phyloP scores from a whole-genome alignment of 2,329 filamentous ascomycete genomes.

The Peltaster fructicola region DNA sequence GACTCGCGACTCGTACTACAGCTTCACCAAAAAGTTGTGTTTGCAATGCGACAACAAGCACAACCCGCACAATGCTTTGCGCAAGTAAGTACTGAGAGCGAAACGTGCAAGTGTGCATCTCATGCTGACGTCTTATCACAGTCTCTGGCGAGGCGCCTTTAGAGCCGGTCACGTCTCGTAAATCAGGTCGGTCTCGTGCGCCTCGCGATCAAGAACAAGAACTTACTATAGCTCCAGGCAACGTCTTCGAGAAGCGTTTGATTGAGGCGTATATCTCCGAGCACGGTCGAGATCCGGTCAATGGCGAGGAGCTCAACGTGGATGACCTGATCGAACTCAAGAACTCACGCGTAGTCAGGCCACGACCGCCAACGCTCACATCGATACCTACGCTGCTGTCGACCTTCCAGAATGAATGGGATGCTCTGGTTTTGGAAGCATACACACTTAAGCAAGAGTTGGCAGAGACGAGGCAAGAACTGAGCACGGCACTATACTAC shows the following conservation, averaged over 20 bases:
- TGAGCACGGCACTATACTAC: slow-evolving; percentile 86
- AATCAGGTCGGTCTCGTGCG: slow-evolving; percentile 50
- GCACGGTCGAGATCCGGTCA: slow-evolving; percentile 81
- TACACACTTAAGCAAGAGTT: slow-evolving; percentile 84
- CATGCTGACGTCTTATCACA: slow-evolving; percentile 22
- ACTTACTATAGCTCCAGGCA: slow-evolving; percentile 37
- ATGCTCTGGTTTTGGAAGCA: slow-evolving; percentile 76
- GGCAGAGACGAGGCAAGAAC: slow-evolving; percentile 76
- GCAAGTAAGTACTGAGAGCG: slow-evolving; percentile 22
- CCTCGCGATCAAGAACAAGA: slow-evolving; percentile 2
- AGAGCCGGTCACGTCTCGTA: slow-evolving; percentile 84
- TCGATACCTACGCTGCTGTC: slow-evolving; percentile 89
- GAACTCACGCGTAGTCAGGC: slow-evolving; percentile 65
- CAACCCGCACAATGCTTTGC: slow-evolving; percentile 18
- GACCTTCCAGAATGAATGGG: slow-evolving; percentile 97
- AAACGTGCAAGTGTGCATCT: no score
- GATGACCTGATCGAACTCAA: slow-evolving; percentile 84
- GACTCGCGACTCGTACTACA: no score
- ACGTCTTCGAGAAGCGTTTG: slow-evolving; percentile 84
- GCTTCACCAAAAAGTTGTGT: no score
- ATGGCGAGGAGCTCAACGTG: slow-evolving; percentile 61
- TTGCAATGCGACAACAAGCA: no score
- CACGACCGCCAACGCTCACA: slow-evolving; percentile 80
- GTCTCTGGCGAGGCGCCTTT: slow-evolving; percentile 95
- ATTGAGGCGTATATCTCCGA: slow-evolving; percentile 91